Percentiles rank a stretch among this genome's conserved stretches.
phyloP scores from a whole-genome alignment of 2,329 filamentous ascomycete genomes.

The Pseudogymnoascus sp. region DNA sequence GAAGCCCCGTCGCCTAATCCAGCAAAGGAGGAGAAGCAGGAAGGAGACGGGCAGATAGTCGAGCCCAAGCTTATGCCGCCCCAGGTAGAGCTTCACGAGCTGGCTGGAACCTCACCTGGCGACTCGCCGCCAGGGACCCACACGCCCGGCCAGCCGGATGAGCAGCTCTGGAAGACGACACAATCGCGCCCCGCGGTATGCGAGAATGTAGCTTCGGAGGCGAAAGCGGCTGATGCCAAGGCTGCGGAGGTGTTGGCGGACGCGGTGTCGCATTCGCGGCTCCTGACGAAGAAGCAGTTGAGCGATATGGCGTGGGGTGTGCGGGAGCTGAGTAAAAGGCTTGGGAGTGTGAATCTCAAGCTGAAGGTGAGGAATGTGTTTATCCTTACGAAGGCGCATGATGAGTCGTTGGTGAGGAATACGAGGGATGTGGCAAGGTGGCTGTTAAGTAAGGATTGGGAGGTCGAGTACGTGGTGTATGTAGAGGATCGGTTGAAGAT shows the following conservation, averaged over 20 bases:
- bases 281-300: slow-evolving; percentile 89
- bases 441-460: slow-evolving; percentile 66
- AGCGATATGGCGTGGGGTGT: slow-evolving; percentile 97
- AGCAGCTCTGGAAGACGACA: slow-evolving; percentile 45
- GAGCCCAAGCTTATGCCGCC: slow-evolving; percentile 14
- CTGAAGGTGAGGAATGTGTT: slow-evolving; percentile 79
- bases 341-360: slow-evolving; percentile 76
- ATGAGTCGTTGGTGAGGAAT: slow-evolving; percentile 68
- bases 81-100: background rate
- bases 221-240: background rate
- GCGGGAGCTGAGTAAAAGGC: slow-evolving; percentile 75
- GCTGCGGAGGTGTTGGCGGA: background rate
- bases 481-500: slow-evolving; percentile 69
- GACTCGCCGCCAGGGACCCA: background rate
- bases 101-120: background rate
- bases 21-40: background rate
- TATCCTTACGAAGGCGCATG: slow-evolving; percentile 85
- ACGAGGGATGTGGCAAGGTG: slow-evolving; percentile 72
- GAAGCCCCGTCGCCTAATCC: background rate
- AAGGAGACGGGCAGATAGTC: slow-evolving; percentile 8
- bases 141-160: slow-evolving; percentile 46
- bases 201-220: background rate
- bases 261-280: slow-evolving; percentile 47
- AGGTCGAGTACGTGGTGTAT: slow-evolving; percentile 68
- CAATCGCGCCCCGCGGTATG: background rate